Percentiles rank a stretch among this genome's conserved stretches.
Evolutionary conservation across 495 filamentous ascomycete genomes (phyloP).

Genomic region (Xylaria bambusicola): DNA sequence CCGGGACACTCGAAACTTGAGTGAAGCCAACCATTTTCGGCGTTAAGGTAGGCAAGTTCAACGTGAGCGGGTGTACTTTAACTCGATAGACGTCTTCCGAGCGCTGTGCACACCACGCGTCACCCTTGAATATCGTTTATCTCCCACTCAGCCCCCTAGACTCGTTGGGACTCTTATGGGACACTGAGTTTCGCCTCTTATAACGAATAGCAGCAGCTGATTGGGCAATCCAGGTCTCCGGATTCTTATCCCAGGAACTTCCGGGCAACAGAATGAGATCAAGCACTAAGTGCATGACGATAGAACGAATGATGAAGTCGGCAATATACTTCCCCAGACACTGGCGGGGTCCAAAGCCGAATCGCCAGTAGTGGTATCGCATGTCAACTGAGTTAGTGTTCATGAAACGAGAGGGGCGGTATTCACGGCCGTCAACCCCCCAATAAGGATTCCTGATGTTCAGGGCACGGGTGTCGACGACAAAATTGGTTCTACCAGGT

Average conservation of each 20-base stretch:
- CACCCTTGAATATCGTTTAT: too few relatives aligned
- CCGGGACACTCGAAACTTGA: too few relatives aligned
- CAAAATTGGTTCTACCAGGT: conserved; percentile 34
- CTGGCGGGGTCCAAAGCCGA: conserved; percentile 38
- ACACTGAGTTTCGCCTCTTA: neutral
- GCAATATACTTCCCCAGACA: conserved; percentile 34
- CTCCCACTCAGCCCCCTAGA: too few relatives aligned
- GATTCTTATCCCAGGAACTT: conserved; percentile 17
- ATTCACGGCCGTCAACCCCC: conserved; percentile 31
- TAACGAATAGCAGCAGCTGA: neutral
- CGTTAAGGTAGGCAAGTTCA: too few relatives aligned
- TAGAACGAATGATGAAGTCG: conserved; percentile 27
- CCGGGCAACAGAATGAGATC: neutral
- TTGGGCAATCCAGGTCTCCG: conserved; percentile 18
- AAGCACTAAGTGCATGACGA: conserved; percentile 24
- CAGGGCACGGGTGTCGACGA: conserved; percentile 43
- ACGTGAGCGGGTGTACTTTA: too few relatives aligned
- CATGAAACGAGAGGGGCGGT: conserved; percentile 13
- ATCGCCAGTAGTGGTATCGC: conserved; percentile 36
- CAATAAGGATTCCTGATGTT: conserved; percentile 42
- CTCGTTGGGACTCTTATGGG: too few relatives aligned
- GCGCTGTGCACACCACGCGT: too few relatives aligned
- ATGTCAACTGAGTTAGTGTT: neutral
- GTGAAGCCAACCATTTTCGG: too few relatives aligned
- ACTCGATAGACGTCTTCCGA: too few relatives aligned